Evolutionary conservation across 352 stramenopile species (phyloP), one percentile per base, ranked within the genome.

Genomic region (Phytophthora fragariae): DNA sequence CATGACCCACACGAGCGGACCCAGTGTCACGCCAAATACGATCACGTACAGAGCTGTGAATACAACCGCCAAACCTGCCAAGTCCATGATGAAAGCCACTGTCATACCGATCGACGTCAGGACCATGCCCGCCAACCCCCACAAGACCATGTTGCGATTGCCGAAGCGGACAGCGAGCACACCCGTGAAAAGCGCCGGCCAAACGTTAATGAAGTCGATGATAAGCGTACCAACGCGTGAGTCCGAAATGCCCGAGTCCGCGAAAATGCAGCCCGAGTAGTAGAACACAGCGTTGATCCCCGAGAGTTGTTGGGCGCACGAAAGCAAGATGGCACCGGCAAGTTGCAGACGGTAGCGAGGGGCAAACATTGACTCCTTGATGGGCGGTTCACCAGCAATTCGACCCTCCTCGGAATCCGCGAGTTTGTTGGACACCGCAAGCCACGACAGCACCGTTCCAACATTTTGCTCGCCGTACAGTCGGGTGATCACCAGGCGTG

Each of bases 391-490:
- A 10, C 54, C 63, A 27, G 63, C 63, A 27, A 70, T 70, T 21
- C 62, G 41, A 15, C 53, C 41, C 29, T 63, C 39, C n/a, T 69
- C 63, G 3, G 63, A 35, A 35, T 73, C 67, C 19, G 60, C 59
- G 17, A 64, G 29, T 12, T 70, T 73, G 49, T 79, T 66, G 1
- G 72, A 67, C 9, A 66, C 58, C 19, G 59, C 35, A 67, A 52
- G 57, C 54, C 54, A 65, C 44, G 63, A 70, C 35, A 70, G 12
- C 17, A 63, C 63, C 6, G 31, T 65, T 12, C 76, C 60, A 1
- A 79, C 63, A 21, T 77, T 59, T 14, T 71, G 61, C n/a, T 68
- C 53, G 2, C 55, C 57, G 60, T 75, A 83, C 17, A 83, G 62
- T n/a, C 62, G 69, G 15, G 41, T 9, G 9, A 83, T 70, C 2